Evolutionary conservation across 306 rosid species (phyloP).

Genomic region (Trifolium repens): DNA sequence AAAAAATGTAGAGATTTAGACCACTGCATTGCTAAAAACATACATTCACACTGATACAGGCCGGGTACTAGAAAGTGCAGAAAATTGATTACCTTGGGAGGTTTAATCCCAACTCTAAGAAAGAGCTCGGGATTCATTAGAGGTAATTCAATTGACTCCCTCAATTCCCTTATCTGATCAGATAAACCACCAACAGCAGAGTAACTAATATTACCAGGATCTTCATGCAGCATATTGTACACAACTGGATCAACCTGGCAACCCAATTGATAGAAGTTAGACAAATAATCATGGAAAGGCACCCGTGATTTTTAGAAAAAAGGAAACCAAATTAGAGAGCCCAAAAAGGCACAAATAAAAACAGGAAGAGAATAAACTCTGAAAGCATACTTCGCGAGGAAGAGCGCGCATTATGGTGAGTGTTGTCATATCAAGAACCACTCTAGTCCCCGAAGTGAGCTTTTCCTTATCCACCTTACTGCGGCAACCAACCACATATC

Average conservation of each 20-base stretch:
- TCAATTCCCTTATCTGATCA: conserved; percentile 95
- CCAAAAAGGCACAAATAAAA: conserved; percentile 24
- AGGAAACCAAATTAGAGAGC: conserved; percentile 14
- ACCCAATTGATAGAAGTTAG: conserved; percentile 37
- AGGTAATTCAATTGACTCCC: conserved; percentile 94
- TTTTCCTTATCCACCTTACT: conserved; percentile 94
- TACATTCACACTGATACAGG: background rate
- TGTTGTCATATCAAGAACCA: conserved; percentile 94
- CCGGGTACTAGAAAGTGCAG: conserved; percentile 6
- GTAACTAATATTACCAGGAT: conserved; percentile 97
- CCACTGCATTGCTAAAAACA: conserved; percentile 4
- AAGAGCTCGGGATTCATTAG: conserved; percentile 98
- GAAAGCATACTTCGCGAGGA: conserved; percentile 83
- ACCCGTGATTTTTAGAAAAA: conserved; percentile 14
- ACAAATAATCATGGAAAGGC: conserved; percentile 3
- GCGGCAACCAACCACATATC: conserved; percentile 95
- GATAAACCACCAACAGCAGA: conserved; percentile 99
- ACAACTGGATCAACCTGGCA: conserved; percentile 92
- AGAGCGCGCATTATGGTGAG: conserved; percentile 94
- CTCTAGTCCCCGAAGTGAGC: conserved; percentile 87
- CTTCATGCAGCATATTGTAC: conserved; percentile 96
- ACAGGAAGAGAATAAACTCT: conserved; percentile 10
- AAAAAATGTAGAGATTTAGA: conserved; percentile 4
- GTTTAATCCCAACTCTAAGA: conserved; percentile 93
- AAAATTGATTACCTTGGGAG: conserved; percentile 80